Conservation (phyloP, 1,284 basidiomycete species). For the Trichosporon sp. region DNA sequence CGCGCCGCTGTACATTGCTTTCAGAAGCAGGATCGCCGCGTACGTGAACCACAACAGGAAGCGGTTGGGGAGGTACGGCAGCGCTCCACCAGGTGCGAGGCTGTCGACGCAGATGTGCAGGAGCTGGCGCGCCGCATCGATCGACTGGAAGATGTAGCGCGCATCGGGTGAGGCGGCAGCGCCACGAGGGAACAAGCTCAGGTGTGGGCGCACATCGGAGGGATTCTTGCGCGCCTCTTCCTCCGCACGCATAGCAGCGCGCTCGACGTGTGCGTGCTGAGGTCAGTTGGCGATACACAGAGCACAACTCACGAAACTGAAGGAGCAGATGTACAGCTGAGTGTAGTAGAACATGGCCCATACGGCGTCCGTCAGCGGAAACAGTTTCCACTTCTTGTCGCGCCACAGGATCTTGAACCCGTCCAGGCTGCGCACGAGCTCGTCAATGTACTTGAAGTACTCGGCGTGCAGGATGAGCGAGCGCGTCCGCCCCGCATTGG, state of each 20-base stretch:
- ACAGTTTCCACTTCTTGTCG: constrained; percentile 50
- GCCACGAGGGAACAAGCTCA: constrained; percentile 53
- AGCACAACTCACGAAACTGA: constrained; percentile 51
- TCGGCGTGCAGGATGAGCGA: constrained; percentile 52
- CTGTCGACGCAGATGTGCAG: constrained; percentile 54
- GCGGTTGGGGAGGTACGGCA: constrained; percentile 54
- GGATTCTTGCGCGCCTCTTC: constrained; percentile 39
- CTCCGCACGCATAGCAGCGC: constrained; percentile 51
- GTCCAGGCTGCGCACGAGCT: constrained; percentile 52
- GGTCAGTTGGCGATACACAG: constrained; percentile 18
- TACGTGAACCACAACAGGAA: constrained; percentile 56
- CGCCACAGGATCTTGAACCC: constrained; percentile 54
- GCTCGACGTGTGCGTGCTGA: constrained; percentile 57
- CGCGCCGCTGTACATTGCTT: constrained; percentile 57
- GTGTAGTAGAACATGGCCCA: constrained; percentile 54
- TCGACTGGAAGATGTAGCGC: constrained; percentile 54
- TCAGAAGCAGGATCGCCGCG: constrained; percentile 53
- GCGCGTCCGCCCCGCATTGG: constrained; percentile 50
- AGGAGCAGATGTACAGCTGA: constrained; percentile 55
- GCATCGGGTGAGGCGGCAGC: constrained; percentile 53
- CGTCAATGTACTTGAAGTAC: constrained; percentile 56
- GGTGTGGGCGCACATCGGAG: constrained; percentile 34
- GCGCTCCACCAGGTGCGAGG: constrained; percentile 51
- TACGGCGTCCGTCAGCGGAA: constrained; percentile 48
- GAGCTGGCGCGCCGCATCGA: constrained; percentile 53